Evolutionary conservation across 2,329 filamentous ascomycete species (phyloP).

Genomic region (Dendrostoma leiphaemia): DNA sequence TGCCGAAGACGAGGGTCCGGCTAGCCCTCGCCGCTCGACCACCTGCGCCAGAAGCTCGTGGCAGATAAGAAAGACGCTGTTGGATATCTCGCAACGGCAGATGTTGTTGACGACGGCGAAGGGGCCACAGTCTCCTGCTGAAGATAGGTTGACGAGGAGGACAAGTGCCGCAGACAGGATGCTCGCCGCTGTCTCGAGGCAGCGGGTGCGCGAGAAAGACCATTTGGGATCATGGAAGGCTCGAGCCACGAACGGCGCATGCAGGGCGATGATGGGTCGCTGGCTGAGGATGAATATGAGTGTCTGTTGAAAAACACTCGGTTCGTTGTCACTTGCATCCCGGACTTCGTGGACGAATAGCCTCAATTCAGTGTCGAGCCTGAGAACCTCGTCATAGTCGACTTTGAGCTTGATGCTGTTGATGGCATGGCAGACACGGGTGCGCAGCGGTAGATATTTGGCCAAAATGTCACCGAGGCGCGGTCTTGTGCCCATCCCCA

Average conservation of each 20-base stretch:
- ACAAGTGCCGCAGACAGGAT: conserved; percentile 5
- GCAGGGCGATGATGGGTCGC: conserved; percentile 8
- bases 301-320: neutral
- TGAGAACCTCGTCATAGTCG: conserved; percentile 9
- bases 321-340: neutral
- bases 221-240: conserved; percentile 10
- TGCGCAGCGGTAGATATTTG: conserved; percentile 1
- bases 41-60: conserved; percentile 9
- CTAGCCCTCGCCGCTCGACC: conserved; percentile 8
- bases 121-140: neutral
- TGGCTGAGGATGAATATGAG: conserved; percentile 3
- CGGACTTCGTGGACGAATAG: neutral
- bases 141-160: neutral
- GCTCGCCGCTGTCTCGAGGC: neutral
- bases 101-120: conserved; percentile 10
- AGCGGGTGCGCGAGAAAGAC: conserved; percentile 7
- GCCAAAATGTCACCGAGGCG: neutral
- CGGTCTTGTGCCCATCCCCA: too few species aligned
- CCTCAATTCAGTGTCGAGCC: conserved; percentile 10
- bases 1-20: neutral
- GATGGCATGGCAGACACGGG: conserved; percentile 1
- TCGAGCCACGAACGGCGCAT: conserved; percentile 9
- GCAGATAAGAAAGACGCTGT: conserved; percentile 12
- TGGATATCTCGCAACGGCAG: conserved; percentile 12
- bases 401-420: conserved; percentile 10